Evolutionary conservation across 306 rosid species (phyloP).

Genomic region (Prunus salicina): DNA sequence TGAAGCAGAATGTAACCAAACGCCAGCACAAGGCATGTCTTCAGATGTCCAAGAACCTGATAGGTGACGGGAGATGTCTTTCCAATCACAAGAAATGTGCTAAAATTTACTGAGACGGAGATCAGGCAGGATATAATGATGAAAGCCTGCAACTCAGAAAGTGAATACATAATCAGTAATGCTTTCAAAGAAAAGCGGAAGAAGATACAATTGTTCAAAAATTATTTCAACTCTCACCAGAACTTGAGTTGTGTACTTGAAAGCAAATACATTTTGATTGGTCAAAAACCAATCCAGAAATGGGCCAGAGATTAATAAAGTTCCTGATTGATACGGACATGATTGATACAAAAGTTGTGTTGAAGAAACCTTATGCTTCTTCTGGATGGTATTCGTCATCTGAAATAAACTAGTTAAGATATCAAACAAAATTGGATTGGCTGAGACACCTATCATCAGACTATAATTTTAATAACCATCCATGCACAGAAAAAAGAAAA

Average conservation of each 20-base stretch:
- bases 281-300: conserved; percentile 78
- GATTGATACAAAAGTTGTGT: conserved; percentile 96
- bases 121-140: conserved; percentile 85
- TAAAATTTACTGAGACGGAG: conserved; percentile 92
- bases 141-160: conserved; percentile 56
- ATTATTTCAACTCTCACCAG: conserved; percentile 59
- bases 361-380: conserved; percentile 90
- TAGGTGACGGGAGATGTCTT: conserved; percentile 96
- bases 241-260: conserved; percentile 85
- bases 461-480: neutral
- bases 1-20: conserved; percentile 83
- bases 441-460: neutral
- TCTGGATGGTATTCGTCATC: conserved; percentile 99
- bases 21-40: conserved; percentile 89
- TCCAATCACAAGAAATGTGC: conserved; percentile 94
- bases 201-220: neutral
- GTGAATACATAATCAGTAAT: conserved; percentile 11
- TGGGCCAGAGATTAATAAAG: conserved; percentile 86
- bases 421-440: conserved; percentile 25
- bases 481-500: no score
- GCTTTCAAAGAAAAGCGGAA: neutral
- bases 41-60: conserved; percentile 96
- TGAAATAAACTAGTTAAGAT: conserved; percentile 63
- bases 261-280: conserved; percentile 68
- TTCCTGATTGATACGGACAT: conserved; percentile 83